Percentiles rank a stretch among this genome's conserved stretches.
These are phyloP conservation scores for Boletus edulis DNA, from an alignment of 768 basidiomycete species.

Conservation along the genomic window DNA sequence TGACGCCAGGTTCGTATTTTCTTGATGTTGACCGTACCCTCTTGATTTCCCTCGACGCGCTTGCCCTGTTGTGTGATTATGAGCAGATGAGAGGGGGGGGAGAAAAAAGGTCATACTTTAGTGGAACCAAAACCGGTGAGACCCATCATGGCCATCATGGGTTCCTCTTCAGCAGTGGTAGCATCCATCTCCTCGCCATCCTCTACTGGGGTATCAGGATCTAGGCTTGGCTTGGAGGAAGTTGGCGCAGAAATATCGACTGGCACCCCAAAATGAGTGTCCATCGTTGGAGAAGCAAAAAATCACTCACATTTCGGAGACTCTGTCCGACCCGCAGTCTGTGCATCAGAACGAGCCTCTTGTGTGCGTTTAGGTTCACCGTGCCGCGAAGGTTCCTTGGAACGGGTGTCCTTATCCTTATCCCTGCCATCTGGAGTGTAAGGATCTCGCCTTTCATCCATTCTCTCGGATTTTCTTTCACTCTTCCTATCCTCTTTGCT, in stretches of 20 bases:
- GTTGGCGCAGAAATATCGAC: slow-evolving; percentile 7
- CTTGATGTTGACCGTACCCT: slow-evolving; percentile 63
- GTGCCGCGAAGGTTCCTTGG: slow-evolving; percentile 22
- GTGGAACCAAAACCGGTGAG: slow-evolving; percentile 84
- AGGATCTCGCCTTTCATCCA: slow-evolving; percentile 41
- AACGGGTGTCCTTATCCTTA: slow-evolving; percentile 27
- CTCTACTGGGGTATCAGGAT: slow-evolving; percentile 46
- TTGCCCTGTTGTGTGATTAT: slow-evolving; percentile 53
- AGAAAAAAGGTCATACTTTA: slow-evolving; percentile 52
- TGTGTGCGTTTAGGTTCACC: slow-evolving; percentile 22
- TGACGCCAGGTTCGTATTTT: slow-evolving; percentile 92
- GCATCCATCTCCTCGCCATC: slow-evolving; percentile 49
- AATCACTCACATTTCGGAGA: slow-evolving; percentile 15
- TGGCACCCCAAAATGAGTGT: neutral
- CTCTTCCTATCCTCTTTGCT: slow-evolving; percentile 31
- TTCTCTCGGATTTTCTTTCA: slow-evolving; percentile 31
- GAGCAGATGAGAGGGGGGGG: neutral
- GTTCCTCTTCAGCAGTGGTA: slow-evolving; percentile 67
- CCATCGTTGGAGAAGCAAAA: neutral
- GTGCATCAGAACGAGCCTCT: slow-evolving; percentile 18
- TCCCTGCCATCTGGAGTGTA: slow-evolving; percentile 36
- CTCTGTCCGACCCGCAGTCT: slow-evolving; percentile 4
- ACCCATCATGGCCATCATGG: slow-evolving; percentile 92
- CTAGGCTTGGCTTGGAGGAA: slow-evolving; percentile 34
- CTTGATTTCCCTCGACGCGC: slow-evolving; percentile 79